phyloP scores from a whole-genome alignment of 2,329 filamentous ascomycete genomes.

The Aspergillus thermomutatus region DNA sequence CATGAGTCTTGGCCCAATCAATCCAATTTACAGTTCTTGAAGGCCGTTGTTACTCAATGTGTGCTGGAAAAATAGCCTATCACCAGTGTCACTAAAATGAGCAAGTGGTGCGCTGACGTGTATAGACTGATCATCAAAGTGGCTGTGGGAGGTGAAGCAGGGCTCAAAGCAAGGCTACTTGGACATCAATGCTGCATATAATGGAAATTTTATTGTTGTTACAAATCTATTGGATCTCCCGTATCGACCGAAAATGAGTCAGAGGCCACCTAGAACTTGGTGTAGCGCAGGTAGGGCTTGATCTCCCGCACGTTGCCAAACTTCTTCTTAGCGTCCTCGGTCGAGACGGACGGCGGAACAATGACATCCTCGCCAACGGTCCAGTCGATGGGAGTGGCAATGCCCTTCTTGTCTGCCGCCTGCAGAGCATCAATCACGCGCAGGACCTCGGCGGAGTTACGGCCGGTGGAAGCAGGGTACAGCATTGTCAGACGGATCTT shows the following conservation, averaged over 20 bases:
- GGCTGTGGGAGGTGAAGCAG: no score
- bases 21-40: not conserved
- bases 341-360: slow-evolving; percentile 77
- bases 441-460: slow-evolving; percentile 75
- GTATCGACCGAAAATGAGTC: not conserved
- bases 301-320: slow-evolving; percentile 70
- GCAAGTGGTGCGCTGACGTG: not conserved
- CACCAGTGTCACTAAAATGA: not conserved
- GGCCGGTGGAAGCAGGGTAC: slow-evolving; percentile 87
- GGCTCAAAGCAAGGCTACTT: not conserved
- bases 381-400: slow-evolving; percentile 92
- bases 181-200: not conserved
- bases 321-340: slow-evolving; percentile 80
- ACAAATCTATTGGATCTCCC: not conserved
- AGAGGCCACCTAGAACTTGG: slow-evolving; percentile 17
- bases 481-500: slow-evolving; percentile 88
- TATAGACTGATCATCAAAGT: no score
- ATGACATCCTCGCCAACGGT: slow-evolving; percentile 86
- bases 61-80: not conserved
- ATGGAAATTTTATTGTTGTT: not conserved
- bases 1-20: not conserved
- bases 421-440: slow-evolving; percentile 76
- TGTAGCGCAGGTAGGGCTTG: slow-evolving; percentile 50
- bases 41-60: not conserved
- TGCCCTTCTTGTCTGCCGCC: slow-evolving; percentile 80